Base-by-base conservation (phyloP, 305 asterid species). In the Fraxinus velutina region DNA sequence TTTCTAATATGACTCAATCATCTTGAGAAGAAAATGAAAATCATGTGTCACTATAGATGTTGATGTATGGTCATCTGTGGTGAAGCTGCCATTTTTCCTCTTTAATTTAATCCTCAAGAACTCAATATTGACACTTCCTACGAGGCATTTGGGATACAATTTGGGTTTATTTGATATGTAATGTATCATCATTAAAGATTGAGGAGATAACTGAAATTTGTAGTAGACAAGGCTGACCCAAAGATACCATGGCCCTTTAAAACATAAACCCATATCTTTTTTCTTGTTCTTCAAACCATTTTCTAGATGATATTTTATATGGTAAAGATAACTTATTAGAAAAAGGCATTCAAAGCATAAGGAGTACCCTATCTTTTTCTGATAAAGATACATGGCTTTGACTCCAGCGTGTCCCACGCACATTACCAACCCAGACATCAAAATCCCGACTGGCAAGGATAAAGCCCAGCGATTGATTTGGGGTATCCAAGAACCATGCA, bases 381-480 rank as follows among this genome's bases (percentile, higher is more conserved):
- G 90, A 83, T 21, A 92, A 84, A 83, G 95, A 89, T 37, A 83
- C 87, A 66, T 96, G 99, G 64, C 99, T 98, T 86, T 89, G 96
- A 87, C 98, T 94, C 98, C 99, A 94, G 82, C 79, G 92, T 22
- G 98, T 96, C 77, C 98, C 99, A 36, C 98, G 98, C 80, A 94
- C 98, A 85, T 92, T 96, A 83, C 97, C 98, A 85, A 91, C 97
- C 99, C 98, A 96, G 73, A 96, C 97, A 91, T 96, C 99, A 87
- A 89, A 96, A 39, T 97, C 98, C n/a, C 80, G 90, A 88, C 89
- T 87, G 71, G 98, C 97, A 87, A 94, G 99, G 86, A 96, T 86
- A 88, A 94, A 96, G 55, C 99, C 99, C 87, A 94, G 81, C 8
- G 99, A 93, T 76, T 96, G 91, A 81, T 85, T 84, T 71, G 89